phyloP scores from a whole-genome alignment of 1,284 basidiomycete genomes.

The Ganoderma leucocontextum region DNA sequence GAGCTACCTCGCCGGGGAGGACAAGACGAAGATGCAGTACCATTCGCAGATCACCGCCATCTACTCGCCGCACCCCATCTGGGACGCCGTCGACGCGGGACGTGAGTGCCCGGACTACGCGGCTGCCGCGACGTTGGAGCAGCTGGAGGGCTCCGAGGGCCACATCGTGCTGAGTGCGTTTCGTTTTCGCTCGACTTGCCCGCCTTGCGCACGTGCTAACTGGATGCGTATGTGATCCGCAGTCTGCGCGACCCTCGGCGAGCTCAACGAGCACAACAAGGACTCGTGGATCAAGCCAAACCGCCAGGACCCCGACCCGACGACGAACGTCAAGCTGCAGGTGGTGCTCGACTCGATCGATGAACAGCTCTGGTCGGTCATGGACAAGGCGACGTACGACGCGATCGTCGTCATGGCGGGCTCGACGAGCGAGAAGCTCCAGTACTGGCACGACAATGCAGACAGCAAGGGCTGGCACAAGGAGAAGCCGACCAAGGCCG shows the following conservation, averaged over 20 bases:
- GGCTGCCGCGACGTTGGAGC: conserved; percentile 9
- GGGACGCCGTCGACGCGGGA: conserved; percentile 10
- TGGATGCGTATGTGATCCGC: background rate
- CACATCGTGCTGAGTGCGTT: background rate
- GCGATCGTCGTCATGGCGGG: conserved; percentile 28
- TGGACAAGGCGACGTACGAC: conserved; percentile 32
- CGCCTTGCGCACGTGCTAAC: background rate
- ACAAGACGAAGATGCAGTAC: conserved; percentile 30
- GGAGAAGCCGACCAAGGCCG: conserved; percentile 15
- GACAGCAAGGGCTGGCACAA: conserved; percentile 3
- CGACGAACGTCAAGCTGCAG: conserved; percentile 29
- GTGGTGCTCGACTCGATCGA: conserved; percentile 23
- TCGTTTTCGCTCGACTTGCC: background rate
- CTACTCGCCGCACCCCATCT: conserved; percentile 4
- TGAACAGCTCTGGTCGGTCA: conserved; percentile 24
- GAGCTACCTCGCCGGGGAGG: conserved; percentile 30
- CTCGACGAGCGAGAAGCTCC: conserved; percentile 1
- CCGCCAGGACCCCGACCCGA: background rate
- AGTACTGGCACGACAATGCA: conserved; percentile 30
- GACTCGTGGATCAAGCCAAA: conserved; percentile 12
- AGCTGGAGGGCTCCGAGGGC: conserved; percentile 4
- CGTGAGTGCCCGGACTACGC: conserved; percentile 15
- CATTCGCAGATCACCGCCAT: conserved; percentile 32
- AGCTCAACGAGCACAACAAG: conserved; percentile 14
- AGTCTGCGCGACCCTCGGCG: conserved; percentile 14